Evolutionary conservation across 2,329 filamentous ascomycete species (phyloP).

Genomic region (Xylariaceae sp.): DNA sequence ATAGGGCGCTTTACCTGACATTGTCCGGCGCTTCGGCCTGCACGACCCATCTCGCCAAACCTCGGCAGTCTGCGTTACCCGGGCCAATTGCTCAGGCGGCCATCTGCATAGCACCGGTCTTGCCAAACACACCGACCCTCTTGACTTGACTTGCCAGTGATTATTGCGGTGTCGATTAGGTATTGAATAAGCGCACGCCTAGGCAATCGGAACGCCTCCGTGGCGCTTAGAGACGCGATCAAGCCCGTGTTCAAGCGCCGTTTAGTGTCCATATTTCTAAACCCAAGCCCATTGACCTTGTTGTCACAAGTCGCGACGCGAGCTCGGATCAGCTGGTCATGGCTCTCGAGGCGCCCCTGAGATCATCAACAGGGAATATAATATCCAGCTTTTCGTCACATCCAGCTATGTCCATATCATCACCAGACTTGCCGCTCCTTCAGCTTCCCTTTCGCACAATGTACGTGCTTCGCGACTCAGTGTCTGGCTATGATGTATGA

Average conservation of each 20-base stretch:
- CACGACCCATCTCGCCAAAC: conserved; percentile 12
- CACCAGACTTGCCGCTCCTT: conserved; percentile 48
- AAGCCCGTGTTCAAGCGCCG: conserved; percentile 19
- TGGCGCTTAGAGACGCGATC: conserved; percentile 23
- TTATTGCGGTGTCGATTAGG: conserved; percentile 17
- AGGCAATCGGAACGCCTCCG: conserved; percentile 8
- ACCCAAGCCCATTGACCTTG: conserved; percentile 11
- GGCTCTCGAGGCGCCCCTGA: conserved; percentile 60
- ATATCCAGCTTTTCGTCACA: conserved; percentile 51
- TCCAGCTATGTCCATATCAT: conserved; percentile 53
- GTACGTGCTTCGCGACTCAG: conserved; percentile 38
- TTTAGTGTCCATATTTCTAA: conserved; percentile 10
- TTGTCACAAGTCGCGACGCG: conserved; percentile 19
- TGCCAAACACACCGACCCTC: conserved; percentile 9
- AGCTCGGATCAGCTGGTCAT: conserved; percentile 37
- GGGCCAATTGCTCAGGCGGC: conserved; percentile 13
- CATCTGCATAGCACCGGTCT: conserved; percentile 14
- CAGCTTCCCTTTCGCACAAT: conserved; percentile 48
- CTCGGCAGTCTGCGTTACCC: conserved; percentile 16
- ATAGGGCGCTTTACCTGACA: conserved; percentile 17
- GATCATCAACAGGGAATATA: conserved; percentile 57
- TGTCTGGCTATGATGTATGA: conserved; percentile 5
- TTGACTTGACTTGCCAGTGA: conserved; percentile 18
- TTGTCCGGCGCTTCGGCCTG: conserved; percentile 18
- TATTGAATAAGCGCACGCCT: conserved; percentile 23